Evolutionary conservation across 129 eudicot species (phyloP).

Genomic region (Ambrosia trifida): DNA sequence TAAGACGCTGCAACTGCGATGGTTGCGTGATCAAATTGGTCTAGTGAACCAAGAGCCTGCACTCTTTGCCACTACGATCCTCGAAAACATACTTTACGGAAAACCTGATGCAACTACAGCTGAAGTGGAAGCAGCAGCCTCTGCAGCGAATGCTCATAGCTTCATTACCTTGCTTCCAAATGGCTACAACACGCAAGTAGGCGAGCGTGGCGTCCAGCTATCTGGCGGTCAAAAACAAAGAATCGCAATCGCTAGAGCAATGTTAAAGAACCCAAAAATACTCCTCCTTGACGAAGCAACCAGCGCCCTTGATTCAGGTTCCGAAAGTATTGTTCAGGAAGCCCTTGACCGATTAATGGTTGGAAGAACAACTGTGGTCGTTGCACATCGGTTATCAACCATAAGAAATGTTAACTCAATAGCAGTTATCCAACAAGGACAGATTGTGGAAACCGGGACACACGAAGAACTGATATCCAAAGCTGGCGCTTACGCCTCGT

Average conservation of each 20-base stretch:
- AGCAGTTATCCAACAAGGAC: slow-evolving; percentile 92
- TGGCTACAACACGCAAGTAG: slow-evolving; percentile 96
- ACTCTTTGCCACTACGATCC: slow-evolving; percentile 96
- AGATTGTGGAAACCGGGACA: slow-evolving; percentile 86
- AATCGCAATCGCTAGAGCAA: slow-evolving; percentile 93
- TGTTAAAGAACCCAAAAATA: slow-evolving; percentile 89
- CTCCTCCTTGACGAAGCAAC: slow-evolving; percentile 97
- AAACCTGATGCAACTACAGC: slow-evolving; percentile 81
- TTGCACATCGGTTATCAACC: slow-evolving; percentile 95
- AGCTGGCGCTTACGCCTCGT: slow-evolving; percentile 82
- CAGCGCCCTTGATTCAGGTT: slow-evolving; percentile 88
- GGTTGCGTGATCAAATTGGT: slow-evolving; percentile 93
- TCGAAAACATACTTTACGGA: slow-evolving; percentile 89
- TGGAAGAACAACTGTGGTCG: slow-evolving; percentile 91
- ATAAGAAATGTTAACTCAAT: slow-evolving; percentile 91
- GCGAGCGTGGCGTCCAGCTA: slow-evolving; percentile 94
- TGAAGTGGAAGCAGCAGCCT: slow-evolving; percentile 86
- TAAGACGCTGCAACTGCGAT: slow-evolving; percentile 72
- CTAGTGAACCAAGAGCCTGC: slow-evolving; percentile 99
- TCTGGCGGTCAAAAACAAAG: slow-evolving; percentile 99
- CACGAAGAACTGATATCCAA: slow-evolving; percentile 87
- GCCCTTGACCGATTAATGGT: slow-evolving; percentile 95
- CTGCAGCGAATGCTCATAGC: slow-evolving; percentile 96
- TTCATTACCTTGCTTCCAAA: slow-evolving; percentile 88
- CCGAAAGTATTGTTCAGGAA: slow-evolving; percentile 95